A percentile compares a stretch with the other conserved stretches of the same genome.
These are phyloP conservation scores for Friedmanniomyces simplex DNA, from an alignment of 495 filamentous ascomycete species.

Conservation along the genomic window DNA sequence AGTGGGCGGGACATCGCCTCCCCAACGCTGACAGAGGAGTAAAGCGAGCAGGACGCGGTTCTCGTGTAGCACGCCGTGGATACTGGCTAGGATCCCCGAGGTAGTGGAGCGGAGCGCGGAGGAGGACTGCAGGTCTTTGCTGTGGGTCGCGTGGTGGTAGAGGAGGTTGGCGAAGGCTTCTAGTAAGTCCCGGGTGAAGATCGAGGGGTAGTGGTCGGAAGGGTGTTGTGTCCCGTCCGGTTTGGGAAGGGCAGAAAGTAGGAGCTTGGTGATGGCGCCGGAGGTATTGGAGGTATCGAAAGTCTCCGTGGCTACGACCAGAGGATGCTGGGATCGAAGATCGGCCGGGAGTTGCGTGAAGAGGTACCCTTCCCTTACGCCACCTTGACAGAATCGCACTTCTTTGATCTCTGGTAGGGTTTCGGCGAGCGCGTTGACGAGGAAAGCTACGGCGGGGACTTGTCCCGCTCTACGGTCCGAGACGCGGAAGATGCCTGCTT, in stretches of 20 bases:
- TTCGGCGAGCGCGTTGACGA: conserved; percentile 60
- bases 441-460: conserved; percentile 71
- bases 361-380: conserved; percentile 73
- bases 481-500: conserved; percentile 57
- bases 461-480: conserved; percentile 71
- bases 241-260: conserved; percentile 37
- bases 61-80: conserved; percentile 63
- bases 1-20: conserved; percentile 47
- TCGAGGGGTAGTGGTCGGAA: conserved; percentile 12
- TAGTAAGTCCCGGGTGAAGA: conserved; percentile 38
- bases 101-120: conserved; percentile 64
- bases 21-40: conserved; percentile 67
- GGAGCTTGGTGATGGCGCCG: conserved; percentile 16
- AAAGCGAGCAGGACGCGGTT: conserved; percentile 62
- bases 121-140: conserved; percentile 47
- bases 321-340: conserved; percentile 53
- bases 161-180: conserved; percentile 39
- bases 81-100: conserved; percentile 51
- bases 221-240: conserved; percentile 23
- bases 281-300: conserved; percentile 37
- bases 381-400: conserved; percentile 74
- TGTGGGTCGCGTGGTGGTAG: conserved; percentile 41
- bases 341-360: conserved; percentile 52
- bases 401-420: conserved; percentile 60
- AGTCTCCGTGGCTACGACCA: conserved; percentile 48